A percentile compares a stretch with the other conserved stretches of the same genome.
phyloP scores from a whole-genome alignment of 2,329 filamentous ascomycete genomes.

The Stenocarpella maydis region DNA sequence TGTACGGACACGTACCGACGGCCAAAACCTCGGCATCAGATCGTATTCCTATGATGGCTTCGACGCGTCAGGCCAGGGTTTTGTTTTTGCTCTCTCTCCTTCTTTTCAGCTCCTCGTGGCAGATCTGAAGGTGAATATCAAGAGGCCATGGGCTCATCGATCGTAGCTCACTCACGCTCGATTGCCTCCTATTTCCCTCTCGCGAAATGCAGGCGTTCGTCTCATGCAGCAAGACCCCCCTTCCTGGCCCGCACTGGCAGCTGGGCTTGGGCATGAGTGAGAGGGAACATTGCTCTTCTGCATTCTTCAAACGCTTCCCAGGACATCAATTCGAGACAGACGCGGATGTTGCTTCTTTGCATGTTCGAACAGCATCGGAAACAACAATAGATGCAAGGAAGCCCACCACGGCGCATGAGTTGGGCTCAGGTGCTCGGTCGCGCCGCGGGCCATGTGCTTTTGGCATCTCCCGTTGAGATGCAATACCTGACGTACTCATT shows the following conservation, averaged over 20 bases:
- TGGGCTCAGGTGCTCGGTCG: constrained; percentile 10
- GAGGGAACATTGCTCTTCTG: constrained; percentile 19
- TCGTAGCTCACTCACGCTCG: background rate
- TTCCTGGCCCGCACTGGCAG: background rate
- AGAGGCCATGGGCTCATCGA: background rate
- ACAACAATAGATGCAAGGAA: background rate
- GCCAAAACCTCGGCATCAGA: constrained; percentile 12
- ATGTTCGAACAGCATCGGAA: background rate
- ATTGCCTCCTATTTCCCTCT: background rate
- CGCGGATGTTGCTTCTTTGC: background rate
- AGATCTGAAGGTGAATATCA: background rate
- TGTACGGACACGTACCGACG: constrained; percentile 1
- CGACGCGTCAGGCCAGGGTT: constrained; percentile 3
- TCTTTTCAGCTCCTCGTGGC: constrained; percentile 22
- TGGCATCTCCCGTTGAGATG: constrained; percentile 19
- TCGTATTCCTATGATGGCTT: constrained; percentile 21
- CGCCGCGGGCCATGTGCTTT: constrained; percentile 19
- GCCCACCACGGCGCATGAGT: background rate
- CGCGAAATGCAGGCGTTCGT: background rate
- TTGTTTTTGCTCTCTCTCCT: background rate
- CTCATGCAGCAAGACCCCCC: constrained; percentile 20
- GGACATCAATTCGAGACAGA: constrained; percentile 17
- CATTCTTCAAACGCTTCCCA: background rate
- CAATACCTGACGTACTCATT: background rate
- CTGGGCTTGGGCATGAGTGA: constrained; percentile 25